Evolutionary conservation across 495 filamentous ascomycete species (phyloP).

Genomic region (Echria macrotheca): DNA sequence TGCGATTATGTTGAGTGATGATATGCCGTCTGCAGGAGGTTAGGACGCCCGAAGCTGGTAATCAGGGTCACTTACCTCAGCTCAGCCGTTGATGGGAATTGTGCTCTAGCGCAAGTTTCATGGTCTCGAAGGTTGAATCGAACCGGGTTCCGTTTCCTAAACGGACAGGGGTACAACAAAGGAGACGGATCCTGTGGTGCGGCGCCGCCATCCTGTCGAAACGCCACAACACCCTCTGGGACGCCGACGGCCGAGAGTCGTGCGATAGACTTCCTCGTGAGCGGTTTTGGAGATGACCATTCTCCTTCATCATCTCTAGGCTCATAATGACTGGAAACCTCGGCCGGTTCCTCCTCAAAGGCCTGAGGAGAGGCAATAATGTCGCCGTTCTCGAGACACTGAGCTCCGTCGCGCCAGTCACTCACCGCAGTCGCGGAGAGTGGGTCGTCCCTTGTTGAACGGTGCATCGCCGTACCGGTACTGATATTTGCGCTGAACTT

Average conservation of each 20-base stretch:
- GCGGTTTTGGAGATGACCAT: too few species aligned
- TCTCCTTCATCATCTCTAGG: too few species aligned
- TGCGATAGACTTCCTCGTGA: too few species aligned
- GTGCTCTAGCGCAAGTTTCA: slow-evolving; percentile 24
- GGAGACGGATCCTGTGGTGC: not conserved
- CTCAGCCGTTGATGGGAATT: slow-evolving; percentile 14
- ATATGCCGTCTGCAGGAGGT: slow-evolving; percentile 18
- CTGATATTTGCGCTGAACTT: too few species aligned
- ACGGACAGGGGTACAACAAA: slow-evolving; percentile 26
- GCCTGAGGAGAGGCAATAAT: too few species aligned
- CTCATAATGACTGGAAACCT: too few species aligned
- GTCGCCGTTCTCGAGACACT: too few species aligned
- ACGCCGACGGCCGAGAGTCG: not conserved
- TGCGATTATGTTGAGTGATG: slow-evolving; percentile 6
- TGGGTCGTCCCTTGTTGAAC: too few species aligned
- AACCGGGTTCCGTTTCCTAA: slow-evolving; percentile 34
- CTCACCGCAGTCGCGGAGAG: too few species aligned
- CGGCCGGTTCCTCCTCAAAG: too few species aligned
- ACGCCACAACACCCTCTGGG: not conserved
- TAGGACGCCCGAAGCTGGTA: not conserved
- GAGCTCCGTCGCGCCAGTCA: too few species aligned
- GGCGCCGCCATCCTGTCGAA: not conserved
- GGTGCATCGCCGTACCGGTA: too few species aligned
- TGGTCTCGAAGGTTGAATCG: slow-evolving; percentile 34
- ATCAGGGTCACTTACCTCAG: slow-evolving; percentile 18